Evolutionary conservation across 768 basidiomycete genomes (phyloP).

Genomic region (Suillus plorans): DNA sequence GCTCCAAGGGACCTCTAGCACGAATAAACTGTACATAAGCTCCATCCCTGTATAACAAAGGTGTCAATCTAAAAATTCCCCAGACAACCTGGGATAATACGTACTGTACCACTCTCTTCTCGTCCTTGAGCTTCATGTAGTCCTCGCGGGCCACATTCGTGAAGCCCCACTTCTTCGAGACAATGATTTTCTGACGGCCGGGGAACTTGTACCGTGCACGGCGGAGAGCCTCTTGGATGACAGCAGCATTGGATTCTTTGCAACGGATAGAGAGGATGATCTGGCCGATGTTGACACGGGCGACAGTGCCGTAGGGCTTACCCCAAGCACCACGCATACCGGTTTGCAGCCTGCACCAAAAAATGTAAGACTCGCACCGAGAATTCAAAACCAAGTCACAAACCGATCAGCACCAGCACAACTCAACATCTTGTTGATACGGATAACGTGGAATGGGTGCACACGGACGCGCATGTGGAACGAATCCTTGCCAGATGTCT

Average conservation of each 20-base stretch:
- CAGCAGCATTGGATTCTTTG: conserved; percentile 83
- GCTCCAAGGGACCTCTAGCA: conserved; percentile 81
- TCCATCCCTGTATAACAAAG: conserved; percentile 66
- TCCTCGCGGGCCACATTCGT: conserved; percentile 91
- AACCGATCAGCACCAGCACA: conserved; percentile 98
- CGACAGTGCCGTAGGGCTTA: conserved; percentile 97
- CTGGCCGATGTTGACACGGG: conserved; percentile 97
- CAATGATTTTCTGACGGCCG: conserved; percentile 95
- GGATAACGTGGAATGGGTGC: conserved; percentile 98
- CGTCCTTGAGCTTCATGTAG: conserved; percentile 85
- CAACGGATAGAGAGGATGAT: conserved; percentile 90
- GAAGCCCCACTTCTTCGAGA: conserved; percentile 99
- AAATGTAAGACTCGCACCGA: neutral
- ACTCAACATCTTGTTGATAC: conserved; percentile 99
- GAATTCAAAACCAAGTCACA: conserved; percentile 23
- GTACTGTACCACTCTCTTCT: conserved; percentile 86
- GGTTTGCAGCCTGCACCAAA: conserved; percentile 68
- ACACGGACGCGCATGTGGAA: conserved; percentile 98
- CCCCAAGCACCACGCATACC: conserved; percentile 99
- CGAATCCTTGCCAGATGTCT: conserved; percentile 97
- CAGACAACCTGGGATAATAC: conserved; percentile 33
- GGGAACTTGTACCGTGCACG: conserved; percentile 99
- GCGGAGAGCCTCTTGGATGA: conserved; percentile 96
- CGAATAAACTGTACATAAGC: conserved; percentile 95
- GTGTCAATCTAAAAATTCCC: conserved; percentile 6